These are phyloP conservation scores for Didymella arachidicola DNA, from an alignment of 2,329 filamentous ascomycete genomes.

Conservation along the genomic window DNA sequence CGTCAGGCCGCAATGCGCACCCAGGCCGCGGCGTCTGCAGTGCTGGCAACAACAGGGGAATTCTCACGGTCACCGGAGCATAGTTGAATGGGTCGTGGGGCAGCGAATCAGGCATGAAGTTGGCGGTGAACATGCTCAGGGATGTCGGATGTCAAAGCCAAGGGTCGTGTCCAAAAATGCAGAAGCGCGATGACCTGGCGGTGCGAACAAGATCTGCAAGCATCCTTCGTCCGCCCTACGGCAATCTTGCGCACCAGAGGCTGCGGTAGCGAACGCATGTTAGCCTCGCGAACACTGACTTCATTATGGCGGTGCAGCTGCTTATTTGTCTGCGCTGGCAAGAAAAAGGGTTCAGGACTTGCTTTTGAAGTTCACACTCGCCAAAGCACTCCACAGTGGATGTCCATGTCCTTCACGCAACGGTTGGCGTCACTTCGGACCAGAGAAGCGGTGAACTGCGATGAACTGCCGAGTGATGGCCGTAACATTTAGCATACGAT, in stretches of 20 bases:
- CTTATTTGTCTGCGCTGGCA: slow-evolving; percentile 48
- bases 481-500: slow-evolving; percentile 39
- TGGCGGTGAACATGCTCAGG: slow-evolving; percentile 51
- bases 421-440: slow-evolving; percentile 25
- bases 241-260: slow-evolving; percentile 46
- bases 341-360: slow-evolving; percentile 28
- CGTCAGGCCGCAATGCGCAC: slow-evolving; percentile 42
- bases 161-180: slow-evolving; percentile 40
- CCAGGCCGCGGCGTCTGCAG: slow-evolving; percentile 39
- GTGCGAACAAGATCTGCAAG: slow-evolving; percentile 52
- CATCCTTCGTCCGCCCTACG: slow-evolving; percentile 44
- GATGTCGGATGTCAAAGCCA: slow-evolving; percentile 41
- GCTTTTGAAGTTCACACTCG: slow-evolving; percentile 27
- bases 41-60: slow-evolving; percentile 31
- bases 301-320: slow-evolving; percentile 47
- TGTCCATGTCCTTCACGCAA: slow-evolving; percentile 25
- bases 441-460: slow-evolving; percentile 44
- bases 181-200: slow-evolving; percentile 52
- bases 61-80: slow-evolving; percentile 34
- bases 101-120: slow-evolving; percentile 45
- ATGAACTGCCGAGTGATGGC: slow-evolving; percentile 44
- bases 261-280: slow-evolving; percentile 43
- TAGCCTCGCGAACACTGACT: slow-evolving; percentile 49
- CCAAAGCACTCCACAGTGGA: slow-evolving; percentile 27
- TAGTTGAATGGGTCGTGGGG: slow-evolving; percentile 33